Percentiles rank a stretch among this genome's conserved stretches.
phyloP scores from a whole-genome alignment of 805 yeast species.

The Yarrowia sp. region DNA sequence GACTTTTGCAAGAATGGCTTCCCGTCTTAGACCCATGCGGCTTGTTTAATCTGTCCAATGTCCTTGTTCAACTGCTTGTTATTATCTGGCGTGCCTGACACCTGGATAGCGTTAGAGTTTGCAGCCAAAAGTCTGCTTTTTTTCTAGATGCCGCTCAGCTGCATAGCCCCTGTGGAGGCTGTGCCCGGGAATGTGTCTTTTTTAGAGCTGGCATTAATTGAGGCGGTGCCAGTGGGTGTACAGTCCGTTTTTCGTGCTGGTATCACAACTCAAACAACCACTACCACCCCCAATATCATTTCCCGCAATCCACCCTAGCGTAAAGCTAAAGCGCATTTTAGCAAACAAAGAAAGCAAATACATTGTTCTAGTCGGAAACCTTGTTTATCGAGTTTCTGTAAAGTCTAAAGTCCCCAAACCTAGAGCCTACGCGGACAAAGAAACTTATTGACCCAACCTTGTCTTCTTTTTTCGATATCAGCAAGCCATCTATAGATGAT shows the following conservation, averaged over 20 bases:
- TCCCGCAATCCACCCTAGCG: constrained; percentile 7
- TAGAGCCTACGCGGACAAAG: neutral
- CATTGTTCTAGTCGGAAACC: constrained; percentile 4
- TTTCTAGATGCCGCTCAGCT: constrained; percentile 23
- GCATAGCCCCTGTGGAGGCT: neutral
- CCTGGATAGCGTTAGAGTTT: neutral
- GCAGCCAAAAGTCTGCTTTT: constrained; percentile 15
- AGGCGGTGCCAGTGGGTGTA: too few relatives aligned
- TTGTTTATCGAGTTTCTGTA: neutral
- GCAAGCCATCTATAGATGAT: constrained; percentile 13
- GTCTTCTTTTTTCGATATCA: neutral
- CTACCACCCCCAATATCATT: too few relatives aligned
- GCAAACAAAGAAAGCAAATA: neutral
- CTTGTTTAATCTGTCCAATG: constrained; percentile 26
- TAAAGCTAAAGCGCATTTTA: neutral
- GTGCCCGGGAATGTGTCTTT: neutral
- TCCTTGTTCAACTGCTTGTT: constrained; percentile 14
- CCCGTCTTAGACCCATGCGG: constrained; percentile 25
- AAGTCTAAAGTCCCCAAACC: neutral
- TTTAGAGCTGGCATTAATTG: neutral
- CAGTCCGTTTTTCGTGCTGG: neutral
- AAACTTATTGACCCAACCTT: neutral
- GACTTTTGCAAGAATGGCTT: constrained; percentile 24
- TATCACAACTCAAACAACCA: too few relatives aligned
- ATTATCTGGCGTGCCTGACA: constrained; percentile 24